These are phyloP conservation scores for Phanerochaete sordida DNA, from an alignment of 768 basidiomycete genomes.

Conservation along the genomic window DNA sequence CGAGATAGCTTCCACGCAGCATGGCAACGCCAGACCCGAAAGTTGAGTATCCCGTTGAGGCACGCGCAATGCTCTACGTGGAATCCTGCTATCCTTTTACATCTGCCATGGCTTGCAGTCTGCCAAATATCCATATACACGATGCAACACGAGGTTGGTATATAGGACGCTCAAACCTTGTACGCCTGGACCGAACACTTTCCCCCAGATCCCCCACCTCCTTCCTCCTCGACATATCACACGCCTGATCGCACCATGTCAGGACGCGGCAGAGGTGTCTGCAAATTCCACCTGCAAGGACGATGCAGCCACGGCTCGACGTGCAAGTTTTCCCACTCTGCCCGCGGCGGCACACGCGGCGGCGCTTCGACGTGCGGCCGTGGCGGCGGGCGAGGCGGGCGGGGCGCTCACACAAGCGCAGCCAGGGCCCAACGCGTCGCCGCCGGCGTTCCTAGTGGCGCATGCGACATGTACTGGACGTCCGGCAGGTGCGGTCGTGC, in stretches of 20 bases:
- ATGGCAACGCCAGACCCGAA: no score
- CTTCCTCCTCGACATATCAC: background rate
- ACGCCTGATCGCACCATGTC: background rate
- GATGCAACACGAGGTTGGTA: background rate
- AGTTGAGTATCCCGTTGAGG: no score
- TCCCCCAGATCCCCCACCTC: background rate
- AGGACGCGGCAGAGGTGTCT: background rate
- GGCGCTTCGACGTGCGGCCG: background rate
- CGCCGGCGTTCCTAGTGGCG: background rate
- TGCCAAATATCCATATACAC: background rate
- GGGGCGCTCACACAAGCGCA: background rate
- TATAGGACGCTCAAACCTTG: background rate
- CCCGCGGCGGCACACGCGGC: background rate
- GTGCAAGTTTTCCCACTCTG: background rate
- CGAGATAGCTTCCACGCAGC: no score
- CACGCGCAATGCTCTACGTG: no score
- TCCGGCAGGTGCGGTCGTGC: slow-evolving; percentile 21
- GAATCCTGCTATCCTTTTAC: no score
- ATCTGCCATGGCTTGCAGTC: no score
- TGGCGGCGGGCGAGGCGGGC: background rate
- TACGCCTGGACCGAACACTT: background rate
- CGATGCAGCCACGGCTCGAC: background rate
- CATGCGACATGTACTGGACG: slow-evolving; percentile 19
- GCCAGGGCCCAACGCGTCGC: background rate
- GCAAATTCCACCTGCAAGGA: background rate